phyloP scores from a whole-genome alignment of 371 early-diverging fungal species.

The Blakeslea trispora region DNA sequence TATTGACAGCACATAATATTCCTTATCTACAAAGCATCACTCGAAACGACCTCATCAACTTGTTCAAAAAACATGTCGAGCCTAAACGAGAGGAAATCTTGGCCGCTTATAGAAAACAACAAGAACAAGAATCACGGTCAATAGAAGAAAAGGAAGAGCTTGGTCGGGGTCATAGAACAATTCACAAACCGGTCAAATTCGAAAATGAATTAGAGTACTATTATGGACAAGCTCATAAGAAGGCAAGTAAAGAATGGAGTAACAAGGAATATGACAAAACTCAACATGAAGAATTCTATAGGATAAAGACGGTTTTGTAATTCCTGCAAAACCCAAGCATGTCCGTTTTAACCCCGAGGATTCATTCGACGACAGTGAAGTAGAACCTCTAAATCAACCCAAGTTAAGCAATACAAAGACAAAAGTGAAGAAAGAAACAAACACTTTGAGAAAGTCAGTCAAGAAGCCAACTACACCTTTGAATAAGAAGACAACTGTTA shows the following conservation, averaged over 20 bases:
- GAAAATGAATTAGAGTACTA: background rate
- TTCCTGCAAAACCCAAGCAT: slow-evolving; percentile 8
- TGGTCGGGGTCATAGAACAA: slow-evolving; percentile 8
- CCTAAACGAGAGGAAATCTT: slow-evolving; percentile 13
- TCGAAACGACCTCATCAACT: slow-evolving; percentile 4
- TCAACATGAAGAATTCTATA: background rate
- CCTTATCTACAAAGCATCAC: slow-evolving; percentile 6
- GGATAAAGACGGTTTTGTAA: slow-evolving; percentile 20
- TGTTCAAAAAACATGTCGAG: slow-evolving; percentile 17
- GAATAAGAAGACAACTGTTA: too few species aligned
- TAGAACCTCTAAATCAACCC: background rate
- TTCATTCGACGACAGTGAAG: slow-evolving; percentile 13
- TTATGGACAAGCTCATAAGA: background rate
- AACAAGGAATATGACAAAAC: background rate
- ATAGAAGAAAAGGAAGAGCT: background rate
- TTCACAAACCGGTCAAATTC: slow-evolving; percentile 3
- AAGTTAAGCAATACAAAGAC: too few species aligned
- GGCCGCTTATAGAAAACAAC: background rate
- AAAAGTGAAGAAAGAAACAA: too few species aligned
- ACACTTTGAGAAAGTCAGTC: background rate
- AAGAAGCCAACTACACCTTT: too few species aligned
- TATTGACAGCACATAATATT: slow-evolving; percentile 11
- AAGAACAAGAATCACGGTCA: background rate
- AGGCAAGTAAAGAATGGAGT: background rate
- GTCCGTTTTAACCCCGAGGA: slow-evolving; percentile 10